A percentile compares a stretch with the other conserved stretches of the same genome.
These are phyloP conservation scores for Clitopilus passeckerianus DNA, from an alignment of 768 basidiomycete genomes.

Conservation along the genomic window DNA sequence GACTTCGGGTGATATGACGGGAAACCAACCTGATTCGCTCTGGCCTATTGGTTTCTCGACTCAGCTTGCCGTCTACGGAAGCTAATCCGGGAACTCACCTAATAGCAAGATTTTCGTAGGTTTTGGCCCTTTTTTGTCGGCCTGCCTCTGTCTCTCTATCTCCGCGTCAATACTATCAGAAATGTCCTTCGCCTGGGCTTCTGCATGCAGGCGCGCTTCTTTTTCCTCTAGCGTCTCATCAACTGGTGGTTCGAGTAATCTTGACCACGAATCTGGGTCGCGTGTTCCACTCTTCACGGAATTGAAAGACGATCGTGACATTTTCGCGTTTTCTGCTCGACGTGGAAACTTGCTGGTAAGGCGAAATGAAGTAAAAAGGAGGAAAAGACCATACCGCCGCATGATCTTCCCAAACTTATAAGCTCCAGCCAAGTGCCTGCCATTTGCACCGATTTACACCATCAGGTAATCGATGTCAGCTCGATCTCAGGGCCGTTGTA, in stretches of 20 bases:
- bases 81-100: slow-evolving; percentile 31
- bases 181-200: slow-evolving; percentile 46
- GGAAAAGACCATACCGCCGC: background rate
- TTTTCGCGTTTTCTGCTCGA: background rate
- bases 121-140: slow-evolving; percentile 41
- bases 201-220: slow-evolving; percentile 37
- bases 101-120: slow-evolving; percentile 57
- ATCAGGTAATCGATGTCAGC: background rate
- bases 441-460: background rate
- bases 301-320: background rate
- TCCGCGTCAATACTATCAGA: slow-evolving; percentile 66
- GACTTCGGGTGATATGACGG: background rate
- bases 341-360: background rate
- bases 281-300: slow-evolving; percentile 17
- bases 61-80: background rate
- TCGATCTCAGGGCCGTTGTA: background rate
- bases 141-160: slow-evolving; percentile 42
- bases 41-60: slow-evolving; percentile 43
- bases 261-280: slow-evolving; percentile 43
- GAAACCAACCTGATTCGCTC: slow-evolving; percentile 65
- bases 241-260: slow-evolving; percentile 40
- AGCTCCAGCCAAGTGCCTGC: background rate
- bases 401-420: background rate
- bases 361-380: background rate
- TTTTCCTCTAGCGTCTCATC: slow-evolving; percentile 45